phyloP scores from a whole-genome alignment of 805 yeast species.

The Maudiozyma saulgeensis region DNA sequence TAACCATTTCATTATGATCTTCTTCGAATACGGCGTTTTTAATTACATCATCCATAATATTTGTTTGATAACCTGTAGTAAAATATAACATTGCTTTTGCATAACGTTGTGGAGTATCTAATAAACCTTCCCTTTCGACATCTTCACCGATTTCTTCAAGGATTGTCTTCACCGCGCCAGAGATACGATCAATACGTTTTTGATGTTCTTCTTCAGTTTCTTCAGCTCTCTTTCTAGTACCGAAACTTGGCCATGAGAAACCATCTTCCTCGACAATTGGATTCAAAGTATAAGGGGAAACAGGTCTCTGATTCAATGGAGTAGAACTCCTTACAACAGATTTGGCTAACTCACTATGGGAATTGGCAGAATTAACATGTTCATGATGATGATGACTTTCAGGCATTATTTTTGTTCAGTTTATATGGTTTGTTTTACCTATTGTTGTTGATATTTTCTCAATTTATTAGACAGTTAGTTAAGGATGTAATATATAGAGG shows the following conservation, averaged over 20 bases:
- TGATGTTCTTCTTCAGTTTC: conserved; percentile 55
- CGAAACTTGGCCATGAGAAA: conserved; percentile 85
- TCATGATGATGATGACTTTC: background rate
- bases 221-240: conserved; percentile 70
- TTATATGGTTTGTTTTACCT: too few species aligned
- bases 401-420: too few species aligned
- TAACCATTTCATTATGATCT: conserved; percentile 98
- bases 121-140: conserved; percentile 72
- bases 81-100: conserved; percentile 94
- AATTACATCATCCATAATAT: conserved; percentile 73
- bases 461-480: too few species aligned
- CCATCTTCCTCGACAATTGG: conserved; percentile 89
- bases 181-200: conserved; percentile 66
- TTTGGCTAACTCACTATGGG: conserved; percentile 1
- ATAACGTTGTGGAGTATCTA: conserved; percentile 92
- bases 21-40: conserved; percentile 95
- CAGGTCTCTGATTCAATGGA: conserved; percentile 66
- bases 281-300: conserved; percentile 70
- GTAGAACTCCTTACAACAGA: conserved; percentile 26
- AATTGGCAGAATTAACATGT: background rate
- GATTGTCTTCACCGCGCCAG: conserved; percentile 68
- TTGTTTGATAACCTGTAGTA: conserved; percentile 95
- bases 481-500: too few species aligned
- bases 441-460: too few species aligned
- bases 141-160: conserved; percentile 88